Evolutionary conservation across 2,329 filamentous ascomycete genomes (phyloP).

Genomic region (Pestalotiopsis sp.): DNA sequence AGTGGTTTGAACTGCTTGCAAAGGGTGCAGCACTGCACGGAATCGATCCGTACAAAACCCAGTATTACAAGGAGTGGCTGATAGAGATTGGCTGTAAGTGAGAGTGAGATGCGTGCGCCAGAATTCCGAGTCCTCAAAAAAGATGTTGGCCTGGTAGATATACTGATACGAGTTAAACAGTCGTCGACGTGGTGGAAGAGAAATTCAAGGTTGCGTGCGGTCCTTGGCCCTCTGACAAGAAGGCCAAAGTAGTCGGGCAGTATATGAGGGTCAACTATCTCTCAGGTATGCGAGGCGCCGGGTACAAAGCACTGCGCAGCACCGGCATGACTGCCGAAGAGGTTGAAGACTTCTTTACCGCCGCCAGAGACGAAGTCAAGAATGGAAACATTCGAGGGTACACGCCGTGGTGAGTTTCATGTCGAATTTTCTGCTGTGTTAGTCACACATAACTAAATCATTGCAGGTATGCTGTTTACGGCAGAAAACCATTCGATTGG

Average conservation of each 20-base stretch:
- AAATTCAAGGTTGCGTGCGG: slow-evolving; percentile 10
- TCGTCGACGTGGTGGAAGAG: slow-evolving; percentile 6
- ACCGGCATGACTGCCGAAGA: slow-evolving; percentile 8
- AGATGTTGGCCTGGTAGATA: neutral
- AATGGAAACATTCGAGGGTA: slow-evolving; percentile 9
- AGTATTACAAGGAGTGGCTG: slow-evolving; percentile 5
- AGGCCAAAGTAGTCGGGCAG: neutral
- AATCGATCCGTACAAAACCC: slow-evolving; percentile 8
- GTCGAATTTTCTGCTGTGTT: neutral
- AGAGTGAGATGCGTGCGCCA: neutral
- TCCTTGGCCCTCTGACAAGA: slow-evolving; percentile 6
- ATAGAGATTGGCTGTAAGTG: slow-evolving; percentile 9
- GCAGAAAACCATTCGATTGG: slow-evolving; percentile 4
- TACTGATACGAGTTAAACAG: neutral
- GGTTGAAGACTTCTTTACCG: slow-evolving; percentile 9
- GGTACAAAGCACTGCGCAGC: slow-evolving; percentile 9
- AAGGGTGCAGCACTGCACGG: slow-evolving; percentile 1
- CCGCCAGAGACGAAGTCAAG: slow-evolving; percentile 7
- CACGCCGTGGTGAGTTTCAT: slow-evolving; percentile 6
- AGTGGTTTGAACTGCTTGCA: slow-evolving; percentile 3
- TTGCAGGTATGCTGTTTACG: slow-evolving; percentile 7
- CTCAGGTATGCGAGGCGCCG: slow-evolving; percentile 4
- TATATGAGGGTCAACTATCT: slow-evolving; percentile 11
- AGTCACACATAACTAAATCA: neutral
- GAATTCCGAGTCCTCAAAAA: neutral